Conservation (phyloP, 2,329 filamentous ascomycete genomes). For the Fusarium decemcellulare region DNA sequence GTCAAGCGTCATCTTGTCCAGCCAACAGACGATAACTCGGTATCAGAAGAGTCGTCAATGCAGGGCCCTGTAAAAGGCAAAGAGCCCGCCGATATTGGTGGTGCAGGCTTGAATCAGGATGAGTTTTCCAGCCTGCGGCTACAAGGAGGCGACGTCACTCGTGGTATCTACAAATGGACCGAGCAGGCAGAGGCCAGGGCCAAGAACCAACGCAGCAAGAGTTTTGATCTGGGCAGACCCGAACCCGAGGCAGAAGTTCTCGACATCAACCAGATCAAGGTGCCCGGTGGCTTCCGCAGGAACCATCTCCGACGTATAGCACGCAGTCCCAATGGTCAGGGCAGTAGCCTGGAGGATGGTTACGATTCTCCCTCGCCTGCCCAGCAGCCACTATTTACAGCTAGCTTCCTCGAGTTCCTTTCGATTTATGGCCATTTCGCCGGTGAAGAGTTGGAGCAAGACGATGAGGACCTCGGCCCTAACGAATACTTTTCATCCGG, state of each 20-base stretch:
- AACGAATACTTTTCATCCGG: slow-evolving; percentile 94
- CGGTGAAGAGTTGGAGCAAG: slow-evolving; percentile 95
- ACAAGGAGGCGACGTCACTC: slow-evolving; percentile 94
- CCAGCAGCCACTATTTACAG: slow-evolving; percentile 79
- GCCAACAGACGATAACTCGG: slow-evolving; percentile 65
- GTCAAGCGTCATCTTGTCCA: slow-evolving; percentile 90
- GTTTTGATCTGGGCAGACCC: slow-evolving; percentile 84
- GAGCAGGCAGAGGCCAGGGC: slow-evolving; percentile 84
- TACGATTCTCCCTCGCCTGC: slow-evolving; percentile 50
- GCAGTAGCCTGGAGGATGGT: slow-evolving; percentile 51
- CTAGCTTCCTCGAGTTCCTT: slow-evolving; percentile 95
- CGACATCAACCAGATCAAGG: slow-evolving; percentile 91
- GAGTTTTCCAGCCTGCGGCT: slow-evolving; percentile 95
- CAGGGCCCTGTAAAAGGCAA: slow-evolving; percentile 68
- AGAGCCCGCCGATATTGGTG: slow-evolving; percentile 59
- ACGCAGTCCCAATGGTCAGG: slow-evolving; percentile 67
- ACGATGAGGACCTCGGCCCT: slow-evolving; percentile 88
- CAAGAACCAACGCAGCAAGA: slow-evolving; percentile 84
- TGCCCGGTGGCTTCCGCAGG: slow-evolving; percentile 93
- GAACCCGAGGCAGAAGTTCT: slow-evolving; percentile 84
- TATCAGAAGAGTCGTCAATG: slow-evolving; percentile 62
- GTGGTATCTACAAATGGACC: slow-evolving; percentile 97
- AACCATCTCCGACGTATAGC: slow-evolving; percentile 87
- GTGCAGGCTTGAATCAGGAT: slow-evolving; percentile 70
- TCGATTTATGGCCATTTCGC: slow-evolving; percentile 98